Conservation (phyloP, 371 early-diverging fungal genomes). For the Chytridium lagenaria region DNA sequence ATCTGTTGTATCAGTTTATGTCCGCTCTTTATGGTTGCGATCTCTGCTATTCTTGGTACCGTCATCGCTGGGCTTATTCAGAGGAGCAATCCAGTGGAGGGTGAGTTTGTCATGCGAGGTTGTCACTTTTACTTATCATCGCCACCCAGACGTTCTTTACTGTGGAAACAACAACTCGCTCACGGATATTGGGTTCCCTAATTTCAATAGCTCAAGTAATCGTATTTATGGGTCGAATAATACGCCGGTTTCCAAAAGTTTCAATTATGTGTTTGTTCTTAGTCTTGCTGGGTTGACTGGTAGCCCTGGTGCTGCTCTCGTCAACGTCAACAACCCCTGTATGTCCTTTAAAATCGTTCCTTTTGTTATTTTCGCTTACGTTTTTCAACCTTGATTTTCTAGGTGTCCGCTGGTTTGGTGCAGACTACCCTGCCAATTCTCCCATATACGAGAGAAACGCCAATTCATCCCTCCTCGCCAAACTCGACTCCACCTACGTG, state of each 20-base stretch:
- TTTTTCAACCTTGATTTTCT: neutral
- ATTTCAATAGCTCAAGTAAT: constrained; percentile 24
- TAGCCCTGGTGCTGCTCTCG: constrained; percentile 24
- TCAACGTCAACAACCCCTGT: constrained; percentile 27
- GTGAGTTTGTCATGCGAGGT: constrained; percentile 25
- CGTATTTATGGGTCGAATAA: constrained; percentile 35
- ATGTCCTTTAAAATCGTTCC: neutral
- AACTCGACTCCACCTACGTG: constrained; percentile 33
- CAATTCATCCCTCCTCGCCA: constrained; percentile 28
- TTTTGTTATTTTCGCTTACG: neutral
- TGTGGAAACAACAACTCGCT: constrained; percentile 31
- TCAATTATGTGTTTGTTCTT: constrained; percentile 21
- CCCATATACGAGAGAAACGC: constrained; percentile 35
- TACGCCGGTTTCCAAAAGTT: constrained; percentile 32
- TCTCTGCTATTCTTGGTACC: constrained; percentile 45
- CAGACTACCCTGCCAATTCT: constrained; percentile 38
- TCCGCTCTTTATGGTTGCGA: constrained; percentile 52
- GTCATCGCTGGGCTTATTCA: constrained; percentile 37
- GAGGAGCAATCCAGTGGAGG: constrained; percentile 19
- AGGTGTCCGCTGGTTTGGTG: constrained; percentile 53
- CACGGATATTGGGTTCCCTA: constrained; percentile 17
- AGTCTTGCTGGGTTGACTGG: constrained; percentile 4
- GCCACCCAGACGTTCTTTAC: constrained; percentile 25
- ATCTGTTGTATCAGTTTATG: constrained; percentile 69
- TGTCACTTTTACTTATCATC: too few species aligned